Conservation (phyloP, 164 flowering plant species). For the Malania oleifera region DNA sequence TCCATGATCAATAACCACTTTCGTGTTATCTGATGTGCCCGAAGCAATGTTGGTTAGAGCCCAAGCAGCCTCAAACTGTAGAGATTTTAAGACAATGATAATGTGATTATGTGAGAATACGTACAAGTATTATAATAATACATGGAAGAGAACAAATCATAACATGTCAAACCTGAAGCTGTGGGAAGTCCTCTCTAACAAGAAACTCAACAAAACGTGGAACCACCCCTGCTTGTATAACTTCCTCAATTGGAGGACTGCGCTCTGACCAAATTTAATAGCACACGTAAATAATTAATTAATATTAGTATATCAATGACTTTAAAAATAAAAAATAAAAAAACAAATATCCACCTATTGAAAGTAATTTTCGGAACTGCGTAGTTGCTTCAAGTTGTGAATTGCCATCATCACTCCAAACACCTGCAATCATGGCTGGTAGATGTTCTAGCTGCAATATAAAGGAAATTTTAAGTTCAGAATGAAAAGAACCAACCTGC, state of each 20-base stretch:
- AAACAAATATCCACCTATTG: conserved; percentile 31
- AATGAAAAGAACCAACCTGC: background rate
- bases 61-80: conserved; percentile 57
- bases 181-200: conserved; percentile 45
- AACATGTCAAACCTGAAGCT: conserved; percentile 39
- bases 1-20: conserved; percentile 51
- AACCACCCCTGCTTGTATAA: conserved; percentile 47
- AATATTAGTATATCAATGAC: background rate
- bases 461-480: background rate
- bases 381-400: conserved; percentile 48
- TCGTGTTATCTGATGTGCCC: conserved; percentile 54
- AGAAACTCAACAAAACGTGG: conserved; percentile 56
- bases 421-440: conserved; percentile 48
- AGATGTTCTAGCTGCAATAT: conserved; percentile 38
- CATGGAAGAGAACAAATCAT: background rate
- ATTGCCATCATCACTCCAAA: conserved; percentile 35
- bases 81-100: background rate
- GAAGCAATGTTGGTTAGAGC: conserved; percentile 54
- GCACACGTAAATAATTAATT: background rate
- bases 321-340: too few relatives aligned
- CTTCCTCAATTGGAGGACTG: conserved; percentile 52
- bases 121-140: too few relatives aligned
- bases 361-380: conserved; percentile 46
- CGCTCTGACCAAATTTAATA: conserved; percentile 22
- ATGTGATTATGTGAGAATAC: background rate